Evolutionary conservation across 2,329 filamentous ascomycete species (phyloP), one percentile per base, ranked within the genome.

Genomic region (Fusarium anthophilum): DNA sequence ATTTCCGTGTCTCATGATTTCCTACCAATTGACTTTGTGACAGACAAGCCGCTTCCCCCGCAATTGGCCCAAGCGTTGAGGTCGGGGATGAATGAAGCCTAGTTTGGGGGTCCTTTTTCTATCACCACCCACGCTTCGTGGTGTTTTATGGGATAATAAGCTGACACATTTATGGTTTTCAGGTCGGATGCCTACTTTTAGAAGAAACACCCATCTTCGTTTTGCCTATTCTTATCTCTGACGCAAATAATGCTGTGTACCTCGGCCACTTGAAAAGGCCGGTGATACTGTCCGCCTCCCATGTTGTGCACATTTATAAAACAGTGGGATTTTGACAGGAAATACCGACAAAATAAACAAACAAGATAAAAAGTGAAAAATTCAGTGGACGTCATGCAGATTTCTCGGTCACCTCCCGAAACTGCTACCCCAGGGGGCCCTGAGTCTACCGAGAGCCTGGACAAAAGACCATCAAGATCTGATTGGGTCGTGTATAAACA

Each of bases 321-420:
- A 58, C 20, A 58, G 44, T 50, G 48, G 43, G 48, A 35, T 18
- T 53, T 30, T 24, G 30, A 43, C 13, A 41, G 28, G 35, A 51
- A 65, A n/a, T 26, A 26, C 32, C 43, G 53, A 66, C 45, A 58
- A 53, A 61, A 70, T 43, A 48, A 68, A 61, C 32, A 43, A 37
- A 35, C 22, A 51, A 32, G 24, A 18, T 24, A 17, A 26, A 63
- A 35, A 63, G 13, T 28, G 45, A 48, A 38, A 55, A 69, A 39
- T 30, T 24, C 35, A 43, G 47, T 69, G 38, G 38, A 54, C 37
- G 55, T 72, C 66, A 72, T 64, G 62, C 71, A 72, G 50, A 58
- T 65, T 65, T 63, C 67, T 74, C 70, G 71, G 71, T 63, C 71
- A 70, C 58, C 71, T 74, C 66, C 71, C 71, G 71, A 73, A 69